A percentile compares a stretch with the other conserved stretches of the same genome.
Conservation (phyloP, 345 rosid species). For the Litchi chinensis region DNA sequence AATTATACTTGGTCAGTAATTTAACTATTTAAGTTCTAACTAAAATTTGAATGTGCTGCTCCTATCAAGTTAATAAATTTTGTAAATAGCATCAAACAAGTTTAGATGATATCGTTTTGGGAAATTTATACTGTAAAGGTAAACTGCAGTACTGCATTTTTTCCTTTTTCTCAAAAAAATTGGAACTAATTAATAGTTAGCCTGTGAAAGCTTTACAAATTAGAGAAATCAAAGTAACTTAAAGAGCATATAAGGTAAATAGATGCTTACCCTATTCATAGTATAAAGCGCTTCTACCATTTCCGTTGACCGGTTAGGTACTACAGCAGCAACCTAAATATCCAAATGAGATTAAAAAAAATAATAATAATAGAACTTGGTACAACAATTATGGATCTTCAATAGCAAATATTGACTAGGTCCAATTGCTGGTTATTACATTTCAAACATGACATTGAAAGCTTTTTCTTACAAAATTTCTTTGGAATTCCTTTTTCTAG, state of each 20-base stretch:
- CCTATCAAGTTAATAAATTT: not conserved
- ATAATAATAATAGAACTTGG: not conserved
- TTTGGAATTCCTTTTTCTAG: not conserved
- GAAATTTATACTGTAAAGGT: not conserved
- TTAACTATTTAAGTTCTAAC: not conserved
- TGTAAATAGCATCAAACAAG: not conserved
- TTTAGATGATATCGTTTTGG: not conserved
- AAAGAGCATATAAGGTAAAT: conserved; percentile 5
- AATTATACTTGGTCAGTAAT: not conserved
- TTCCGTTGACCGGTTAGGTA: conserved; percentile 64
- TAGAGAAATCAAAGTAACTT: not conserved
- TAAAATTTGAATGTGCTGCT: not conserved
- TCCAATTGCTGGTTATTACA: not conserved
- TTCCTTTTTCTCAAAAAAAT: not conserved
- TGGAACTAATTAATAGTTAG: not conserved
- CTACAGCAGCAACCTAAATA: conserved; percentile 59
- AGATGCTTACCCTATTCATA: conserved; percentile 64
- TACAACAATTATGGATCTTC: not conserved
- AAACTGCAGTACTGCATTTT: not conserved
- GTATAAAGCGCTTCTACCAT: conserved; percentile 79
- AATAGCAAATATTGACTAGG: conserved; percentile 9
- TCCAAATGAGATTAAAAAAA: conserved; percentile 20
- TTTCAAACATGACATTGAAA: conserved; percentile 1
- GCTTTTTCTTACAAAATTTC: not conserved
- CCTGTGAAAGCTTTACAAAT: conserved; percentile 4